Base-by-base conservation (phyloP, 1,139 yeast genomes). In the Taiozyma sp. region DNA sequence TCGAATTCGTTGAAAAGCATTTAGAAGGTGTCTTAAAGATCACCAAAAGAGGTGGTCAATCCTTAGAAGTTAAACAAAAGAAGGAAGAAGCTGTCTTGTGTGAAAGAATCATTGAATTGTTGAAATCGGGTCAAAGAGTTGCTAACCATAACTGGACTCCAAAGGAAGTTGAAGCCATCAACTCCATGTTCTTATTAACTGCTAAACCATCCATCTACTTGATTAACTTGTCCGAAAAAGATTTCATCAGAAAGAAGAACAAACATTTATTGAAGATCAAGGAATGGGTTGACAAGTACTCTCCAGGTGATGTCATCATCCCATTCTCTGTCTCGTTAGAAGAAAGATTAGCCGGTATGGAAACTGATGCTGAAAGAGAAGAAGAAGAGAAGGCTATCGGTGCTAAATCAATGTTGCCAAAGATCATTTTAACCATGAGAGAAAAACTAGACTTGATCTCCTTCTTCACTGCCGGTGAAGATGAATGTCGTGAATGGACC, bases 161-260 rank as follows among this genome's bases (percentile, higher is more conserved):
- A 51, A 89, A 90, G 76, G 97, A 92, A 75, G 95, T 92, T 51
- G 96, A 90, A 71, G 73, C 80, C 56, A 90, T 92, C 74, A 91
- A 92, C 80, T 69, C 84, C 54, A 88, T 92, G 96, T 81, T 80
- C 65, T 80, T 87, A 68, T 80, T 92, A 69, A 91, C 98, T 45
- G 98, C 98, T 62, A 92, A 93, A 76, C 97, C 98, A 66, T 84
- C 96, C 67, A 92, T 93, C 68, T 93, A 92, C 76, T 83, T 93
- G 70, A 88, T 95, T 68, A 93, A 93, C 78, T 79, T 93, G 70
- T 86, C 96, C 45, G 99, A 95, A 79, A 87, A 78, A 65, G 99
- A 95, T 72, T 93, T 86, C 74, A 79, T 91, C 65, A 88, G 99
- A 79, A 93, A 92, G 84, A 93, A 93, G 88, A 93, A 95, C 81